Base-by-base conservation (phyloP, 495 filamentous ascomycete genomes). In the Podospora conica region DNA sequence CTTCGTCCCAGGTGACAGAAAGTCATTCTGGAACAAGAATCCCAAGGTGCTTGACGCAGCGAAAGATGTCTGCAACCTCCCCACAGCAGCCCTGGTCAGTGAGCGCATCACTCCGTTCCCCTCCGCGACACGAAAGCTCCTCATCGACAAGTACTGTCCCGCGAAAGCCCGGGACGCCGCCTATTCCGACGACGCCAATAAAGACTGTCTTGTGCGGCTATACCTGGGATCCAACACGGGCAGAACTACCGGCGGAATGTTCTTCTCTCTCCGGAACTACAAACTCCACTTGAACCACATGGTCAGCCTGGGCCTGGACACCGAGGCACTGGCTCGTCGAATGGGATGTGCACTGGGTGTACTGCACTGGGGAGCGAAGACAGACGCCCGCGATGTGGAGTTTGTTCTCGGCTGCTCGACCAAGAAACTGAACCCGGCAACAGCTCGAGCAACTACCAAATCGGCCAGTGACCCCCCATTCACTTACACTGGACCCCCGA, bases 121-220 rank as follows among this genome's bases (percentile, higher is more conserved):
- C 3, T 18, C 1, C 0, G n/a, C 6, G 10, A 70, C 60, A 2
- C 66, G 67, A 2, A 22, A 40, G 0, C 24, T 61, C 0, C 25
- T 76, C 12, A 75, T 75, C 21, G 66, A 75, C 5, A 70, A 72
- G 48, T 75, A 69, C 69, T 76, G 74, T 40, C 31, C 53, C 1
- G 67, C 66, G 12, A 5, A 28, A n/a, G 55, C 60, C 58, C 63
- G 65, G 40, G 24, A 65, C 10, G 24, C 31, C 10, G 71, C 66
- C 1, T 31, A 63, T 4, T 53, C 15, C 1, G 66, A 69, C 29
- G 24, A 21, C 0, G 69, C 63, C 12, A 77, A 77, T 33, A 58
- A 20, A 5, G 70, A 77, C 9, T 77, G 75, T 59, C 61, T 75
- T 23, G 71, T 75, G 1, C 59, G 72, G 27, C 12, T 69, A 0